These are phyloP conservation scores for Penicillium sp. DNA, from an alignment of 2,329 filamentous ascomycete species.

Conservation along the genomic window DNA sequence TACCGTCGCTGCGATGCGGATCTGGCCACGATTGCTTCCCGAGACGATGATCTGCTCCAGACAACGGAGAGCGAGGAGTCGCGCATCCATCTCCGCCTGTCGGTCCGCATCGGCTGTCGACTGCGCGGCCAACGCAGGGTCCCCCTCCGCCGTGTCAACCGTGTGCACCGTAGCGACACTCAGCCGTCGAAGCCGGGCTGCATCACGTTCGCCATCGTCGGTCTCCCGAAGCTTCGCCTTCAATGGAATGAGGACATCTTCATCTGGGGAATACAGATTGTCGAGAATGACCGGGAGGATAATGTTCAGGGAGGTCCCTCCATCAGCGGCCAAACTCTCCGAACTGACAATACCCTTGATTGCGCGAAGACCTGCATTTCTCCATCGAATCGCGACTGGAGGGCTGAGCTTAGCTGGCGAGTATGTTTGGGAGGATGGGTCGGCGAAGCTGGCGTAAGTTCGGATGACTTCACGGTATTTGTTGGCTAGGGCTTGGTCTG, in stretches of 20 bases:
- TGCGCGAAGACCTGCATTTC: conserved; percentile 72
- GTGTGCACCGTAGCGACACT: conserved; percentile 80
- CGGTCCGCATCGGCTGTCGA: conserved; percentile 87
- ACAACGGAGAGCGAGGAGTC: conserved; percentile 80
- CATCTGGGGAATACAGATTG: conserved; percentile 70
- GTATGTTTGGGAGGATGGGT: conserved; percentile 56
- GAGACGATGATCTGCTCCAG: conserved; percentile 82
- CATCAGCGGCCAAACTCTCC: conserved; percentile 75
- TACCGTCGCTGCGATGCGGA: conserved; percentile 73
- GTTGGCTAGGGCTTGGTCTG: conserved; percentile 78
- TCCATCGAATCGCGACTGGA: conserved; percentile 78
- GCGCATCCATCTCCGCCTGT: conserved; percentile 85
- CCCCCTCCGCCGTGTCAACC: conserved; percentile 69
- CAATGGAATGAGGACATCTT: conserved; percentile 70
- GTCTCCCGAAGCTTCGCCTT: conserved; percentile 68
- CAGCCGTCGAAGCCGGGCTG: conserved; percentile 66
- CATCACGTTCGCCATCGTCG: conserved; percentile 70
- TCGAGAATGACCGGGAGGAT: conserved; percentile 84
- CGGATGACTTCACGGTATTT: conserved; percentile 82
- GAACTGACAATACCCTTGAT: conserved; percentile 80
- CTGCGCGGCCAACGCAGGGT: conserved; percentile 67
- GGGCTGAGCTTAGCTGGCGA: conserved; percentile 63
- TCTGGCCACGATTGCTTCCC: conserved; percentile 75
- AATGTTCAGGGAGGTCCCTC: conserved; percentile 73
- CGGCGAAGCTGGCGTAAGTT: conserved; percentile 78